A percentile compares a stretch with the other conserved stretches of the same genome.
Evolutionary conservation across 768 basidiomycete species (phyloP).

Genomic region (Lentinula sp.): DNA sequence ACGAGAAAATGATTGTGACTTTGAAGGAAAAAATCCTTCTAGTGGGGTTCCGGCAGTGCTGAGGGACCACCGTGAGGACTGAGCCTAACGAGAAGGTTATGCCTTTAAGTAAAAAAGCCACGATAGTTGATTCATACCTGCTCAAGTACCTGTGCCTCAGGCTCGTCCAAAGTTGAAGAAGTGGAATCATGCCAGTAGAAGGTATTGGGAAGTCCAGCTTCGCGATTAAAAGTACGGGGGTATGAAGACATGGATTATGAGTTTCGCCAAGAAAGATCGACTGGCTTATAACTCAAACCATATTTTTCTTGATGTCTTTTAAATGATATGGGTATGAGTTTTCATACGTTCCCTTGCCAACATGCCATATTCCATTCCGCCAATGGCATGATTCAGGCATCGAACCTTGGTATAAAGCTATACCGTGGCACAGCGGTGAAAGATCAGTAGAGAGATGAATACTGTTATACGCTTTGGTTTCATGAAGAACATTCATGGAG

Average conservation of each 20-base stretch:
- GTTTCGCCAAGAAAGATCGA: neutral
- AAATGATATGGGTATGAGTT: neutral
- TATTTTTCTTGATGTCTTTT: neutral
- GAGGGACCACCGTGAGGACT: constrained; percentile 7
- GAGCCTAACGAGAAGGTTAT: neutral
- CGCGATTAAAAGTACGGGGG: neutral
- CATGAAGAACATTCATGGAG: too few species aligned
- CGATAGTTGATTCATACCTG: neutral
- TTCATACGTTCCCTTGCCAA: constrained; percentile 4
- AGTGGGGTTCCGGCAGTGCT: constrained; percentile 1
- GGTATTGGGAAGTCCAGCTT: constrained; percentile 1
- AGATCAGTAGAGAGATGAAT: too few species aligned
- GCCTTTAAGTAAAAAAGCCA: too few species aligned
- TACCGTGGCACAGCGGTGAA: neutral
- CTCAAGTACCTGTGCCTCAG: neutral
- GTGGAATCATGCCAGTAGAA: neutral
- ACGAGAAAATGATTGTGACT: neutral
- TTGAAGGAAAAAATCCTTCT: neutral
- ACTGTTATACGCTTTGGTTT: too few species aligned
- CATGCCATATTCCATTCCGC: neutral
- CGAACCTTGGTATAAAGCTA: neutral
- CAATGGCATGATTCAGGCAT: neutral
- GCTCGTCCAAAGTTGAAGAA: neutral
- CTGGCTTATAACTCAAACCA: neutral
- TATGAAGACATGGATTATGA: neutral